These are phyloP conservation scores for Eugenia klotzschiana DNA, from an alignment of 441 rosid genomes.

Conservation along the genomic window DNA sequence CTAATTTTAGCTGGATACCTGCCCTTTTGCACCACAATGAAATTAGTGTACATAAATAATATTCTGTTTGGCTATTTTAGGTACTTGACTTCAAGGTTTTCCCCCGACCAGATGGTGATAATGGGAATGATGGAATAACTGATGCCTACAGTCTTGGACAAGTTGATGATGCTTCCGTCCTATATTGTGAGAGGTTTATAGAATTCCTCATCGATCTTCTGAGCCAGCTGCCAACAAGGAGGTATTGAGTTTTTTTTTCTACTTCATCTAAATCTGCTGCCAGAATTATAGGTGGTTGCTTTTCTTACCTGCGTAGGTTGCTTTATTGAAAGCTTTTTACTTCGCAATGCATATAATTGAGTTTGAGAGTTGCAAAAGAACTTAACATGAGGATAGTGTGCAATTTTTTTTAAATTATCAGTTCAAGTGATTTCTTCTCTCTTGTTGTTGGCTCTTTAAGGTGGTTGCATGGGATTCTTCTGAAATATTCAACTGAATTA, in stretches of 20 bases:
- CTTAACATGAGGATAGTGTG: background rate
- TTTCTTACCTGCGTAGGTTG: background rate
- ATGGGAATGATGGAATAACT: slow-evolving; percentile 24
- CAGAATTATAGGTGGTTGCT: background rate
- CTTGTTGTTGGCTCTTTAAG: background rate
- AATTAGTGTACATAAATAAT: background rate
- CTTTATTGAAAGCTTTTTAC: background rate
- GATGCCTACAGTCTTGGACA: slow-evolving; percentile 21
- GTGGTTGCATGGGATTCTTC: background rate
- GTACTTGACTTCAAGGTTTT: slow-evolving; percentile 71
- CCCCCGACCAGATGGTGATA: slow-evolving; percentile 9
- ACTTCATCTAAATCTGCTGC: background rate
- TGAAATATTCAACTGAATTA: background rate
- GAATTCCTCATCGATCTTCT: slow-evolving; percentile 93
- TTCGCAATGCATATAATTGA: background rate
- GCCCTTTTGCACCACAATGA: background rate
- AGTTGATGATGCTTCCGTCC: slow-evolving; percentile 59
- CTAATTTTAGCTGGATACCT: background rate
- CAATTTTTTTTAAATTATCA: background rate
- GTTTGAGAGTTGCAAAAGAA: background rate
- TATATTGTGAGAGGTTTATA: slow-evolving; percentile 94
- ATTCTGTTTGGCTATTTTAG: slow-evolving; percentile 11
- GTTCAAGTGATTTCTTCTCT: background rate
- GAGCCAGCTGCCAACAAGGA: slow-evolving; percentile 97
- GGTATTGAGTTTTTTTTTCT: slow-evolving; percentile 21